Conservation (phyloP, 768 basidiomycete species). For the Tephrocybe sp. region DNA sequence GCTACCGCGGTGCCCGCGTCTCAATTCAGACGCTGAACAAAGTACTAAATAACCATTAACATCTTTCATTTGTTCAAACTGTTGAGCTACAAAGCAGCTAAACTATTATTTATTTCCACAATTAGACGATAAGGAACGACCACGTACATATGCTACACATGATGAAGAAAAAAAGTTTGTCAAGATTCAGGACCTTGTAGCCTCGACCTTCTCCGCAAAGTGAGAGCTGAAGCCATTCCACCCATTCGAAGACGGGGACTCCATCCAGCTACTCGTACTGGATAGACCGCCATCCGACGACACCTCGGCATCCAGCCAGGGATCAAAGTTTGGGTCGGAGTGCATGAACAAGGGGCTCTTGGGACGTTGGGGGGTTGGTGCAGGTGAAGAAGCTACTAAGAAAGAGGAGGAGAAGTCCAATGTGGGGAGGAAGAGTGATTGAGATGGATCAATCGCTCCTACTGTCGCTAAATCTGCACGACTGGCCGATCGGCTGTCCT, state of each 20-base stretch:
- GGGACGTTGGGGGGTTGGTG: slow-evolving; percentile 10
- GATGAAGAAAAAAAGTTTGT: not conserved
- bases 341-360: slow-evolving; percentile 12
- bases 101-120: too few relatives aligned
- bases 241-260: slow-evolving; percentile 28
- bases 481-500: slow-evolving; percentile 9
- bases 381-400: slow-evolving; percentile 16
- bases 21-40: too few relatives aligned
- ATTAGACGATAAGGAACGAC: too few relatives aligned
- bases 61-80: too few relatives aligned
- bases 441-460: slow-evolving; percentile 48
- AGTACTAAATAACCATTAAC: too few relatives aligned
- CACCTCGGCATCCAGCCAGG: slow-evolving; percentile 25
- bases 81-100: too few relatives aligned
- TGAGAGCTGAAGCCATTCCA: slow-evolving; percentile 42
- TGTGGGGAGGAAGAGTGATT: slow-evolving; percentile 74
- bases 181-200: not conserved
- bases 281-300: slow-evolving; percentile 17
- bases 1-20: too few relatives aligned
- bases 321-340: slow-evolving; percentile 26
- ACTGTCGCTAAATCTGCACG: slow-evolving; percentile 13
- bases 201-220: slow-evolving; percentile 20
- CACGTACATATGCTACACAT: too few relatives aligned
- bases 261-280: slow-evolving; percentile 19
- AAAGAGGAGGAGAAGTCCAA: slow-evolving; percentile 66